Evolutionary conservation across 768 basidiomycete species (phyloP), one percentile per base, ranked within the genome.

Genomic region (Psilocybe cyanescens): DNA sequence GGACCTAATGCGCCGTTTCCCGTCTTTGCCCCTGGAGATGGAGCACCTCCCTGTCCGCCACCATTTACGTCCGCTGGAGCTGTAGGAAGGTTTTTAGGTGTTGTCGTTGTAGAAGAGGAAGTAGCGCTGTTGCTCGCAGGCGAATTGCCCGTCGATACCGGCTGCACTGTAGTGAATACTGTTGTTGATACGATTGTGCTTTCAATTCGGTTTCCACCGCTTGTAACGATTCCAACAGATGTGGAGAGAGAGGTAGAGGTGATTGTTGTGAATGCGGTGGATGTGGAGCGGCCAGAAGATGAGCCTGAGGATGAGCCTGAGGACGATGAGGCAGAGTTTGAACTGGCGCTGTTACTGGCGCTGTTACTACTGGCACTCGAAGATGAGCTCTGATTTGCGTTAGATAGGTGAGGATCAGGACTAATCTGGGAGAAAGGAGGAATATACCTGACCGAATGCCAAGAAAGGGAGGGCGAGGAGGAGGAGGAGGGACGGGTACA

Each of bases 1-100:
- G 90, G 90, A n/a, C 90, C 90, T 62, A 80, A 88, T 37, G 81
- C 73, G 33, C 87, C 87, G 29, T 84, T 74, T 4, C 71, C 52
- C 46, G 74, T 80, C 17, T 76, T 64, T 51, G 77, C 73, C 19
- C 89, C 90, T 28, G 90, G 90, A 48, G 76, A 72, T 8, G 90
- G 90, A 2, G 90, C 90, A 28, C 84, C 85, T 30, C 74, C 64
- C 67, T 3, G 74, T 58, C 83, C 87, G 9, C 88, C 89, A 37
- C 83, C 88, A 30, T 80, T 71, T 31, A 88, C 74, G 57, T 75
- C 70, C 24, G 86, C 74, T 3, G 88, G 75, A 1, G 90, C 89
- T 8, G 90, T 90, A 6, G 90, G 83, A 8, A 85, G 76, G 57
- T 67, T 74, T 31, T 60, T 59, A n/a, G 81, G 72, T 9, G 74